Conservation (phyloP, 768 basidiomycete genomes). For the Brasilioporus rufonigricans region DNA sequence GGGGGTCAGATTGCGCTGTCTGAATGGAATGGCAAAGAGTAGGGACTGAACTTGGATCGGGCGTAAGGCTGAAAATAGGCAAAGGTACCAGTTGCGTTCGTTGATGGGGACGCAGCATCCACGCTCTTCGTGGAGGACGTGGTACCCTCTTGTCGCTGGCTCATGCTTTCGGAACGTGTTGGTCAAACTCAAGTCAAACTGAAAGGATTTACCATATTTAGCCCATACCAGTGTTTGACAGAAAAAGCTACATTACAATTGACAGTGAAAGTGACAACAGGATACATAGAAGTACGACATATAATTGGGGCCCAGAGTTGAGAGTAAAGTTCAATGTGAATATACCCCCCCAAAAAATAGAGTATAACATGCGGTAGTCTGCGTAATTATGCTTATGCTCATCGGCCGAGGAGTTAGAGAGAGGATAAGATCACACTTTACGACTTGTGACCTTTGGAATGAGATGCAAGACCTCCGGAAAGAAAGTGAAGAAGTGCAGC, state of each 20-base stretch:
- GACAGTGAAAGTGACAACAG: constrained; percentile 5
- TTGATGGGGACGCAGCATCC: not conserved
- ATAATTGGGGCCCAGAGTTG: not conserved
- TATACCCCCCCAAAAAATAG: constrained; percentile 3
- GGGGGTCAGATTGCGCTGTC: constrained; percentile 16
- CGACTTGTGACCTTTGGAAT: not conserved
- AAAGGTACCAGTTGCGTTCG: constrained; percentile 27
- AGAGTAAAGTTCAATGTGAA: not conserved
- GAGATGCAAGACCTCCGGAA: constrained; percentile 6
- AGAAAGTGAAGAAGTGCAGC: constrained; percentile 28
- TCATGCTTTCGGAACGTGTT: no score
- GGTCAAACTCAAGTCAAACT: not conserved
- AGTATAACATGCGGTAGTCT: constrained; percentile 6
- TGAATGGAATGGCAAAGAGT: not conserved
- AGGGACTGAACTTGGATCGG: constrained; percentile 30
- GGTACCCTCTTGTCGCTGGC: no score
- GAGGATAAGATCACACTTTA: not conserved
- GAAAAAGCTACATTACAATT: constrained; percentile 12
- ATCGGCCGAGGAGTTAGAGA: not conserved
- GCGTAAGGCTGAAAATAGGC: constrained; percentile 29
- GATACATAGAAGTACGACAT: constrained; percentile 9
- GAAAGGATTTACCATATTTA: not conserved
- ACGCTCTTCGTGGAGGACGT: no score
- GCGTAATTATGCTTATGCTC: not conserved
- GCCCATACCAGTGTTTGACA: not conserved